Evolutionary conservation across 805 yeast species (phyloP), one percentile per base, ranked within the genome.

Genomic region (Ogataea minuta): DNA sequence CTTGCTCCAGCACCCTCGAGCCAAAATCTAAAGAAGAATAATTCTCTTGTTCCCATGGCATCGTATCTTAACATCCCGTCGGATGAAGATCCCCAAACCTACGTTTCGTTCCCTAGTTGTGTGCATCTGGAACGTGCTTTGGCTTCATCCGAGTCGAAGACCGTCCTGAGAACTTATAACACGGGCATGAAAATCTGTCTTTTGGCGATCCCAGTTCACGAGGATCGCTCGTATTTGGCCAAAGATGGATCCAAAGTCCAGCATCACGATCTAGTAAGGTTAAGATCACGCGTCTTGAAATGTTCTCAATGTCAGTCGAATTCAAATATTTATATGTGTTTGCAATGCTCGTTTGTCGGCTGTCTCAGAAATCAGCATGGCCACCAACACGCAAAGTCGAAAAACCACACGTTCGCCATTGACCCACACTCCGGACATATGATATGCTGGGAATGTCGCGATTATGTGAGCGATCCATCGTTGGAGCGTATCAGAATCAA

Each of bases 291-390:
- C 28, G 68, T 77, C 3, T 54, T 79, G 19, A 64, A 63, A 42
- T 80, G 88, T 51, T 62, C 72, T 16, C 73, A 69, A 23, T 80
- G 86, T 50, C 53, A 61, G 8, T 50, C 64, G 17, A 55, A 55
- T 31, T 67, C 71, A 53, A 53, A 68, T 45, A 52, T 67, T 16
- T 80, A 71, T 52, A 74, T 84, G 70, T 85, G 95, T 58, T 59
- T 85, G 27, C 90, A 84, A 54, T 85, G 95, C 56, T 83, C 89
- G 1, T 79, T 77, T 54, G 77, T 81, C 39, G 91, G 91, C 2
- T 85, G 95, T 56, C 71, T 75, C 66, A 66, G 68, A 32, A 58
- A 64, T 27, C 53, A 63, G 4, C 81, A 76, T 54, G 74, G 75
- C 29, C 53, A 61, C 19, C 46, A 45, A 6, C 84, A 78, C 57